Conservation (phyloP, 1,284 basidiomycete species). For the Schizophyllum amplum region DNA sequence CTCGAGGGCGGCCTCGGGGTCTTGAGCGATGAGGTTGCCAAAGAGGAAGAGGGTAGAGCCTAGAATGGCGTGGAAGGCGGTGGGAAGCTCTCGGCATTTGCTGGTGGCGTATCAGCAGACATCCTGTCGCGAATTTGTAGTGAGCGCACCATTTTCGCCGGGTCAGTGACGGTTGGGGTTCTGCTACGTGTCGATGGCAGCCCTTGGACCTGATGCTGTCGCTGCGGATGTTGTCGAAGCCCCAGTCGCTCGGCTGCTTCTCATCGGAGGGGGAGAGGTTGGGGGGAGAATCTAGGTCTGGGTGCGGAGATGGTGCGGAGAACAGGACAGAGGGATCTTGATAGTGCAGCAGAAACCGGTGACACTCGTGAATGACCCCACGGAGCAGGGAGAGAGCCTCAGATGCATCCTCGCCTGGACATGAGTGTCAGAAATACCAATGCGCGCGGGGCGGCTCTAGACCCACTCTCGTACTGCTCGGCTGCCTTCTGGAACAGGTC, state of each 20-base stretch:
- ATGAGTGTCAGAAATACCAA: constrained; percentile 4
- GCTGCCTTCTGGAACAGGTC: constrained; percentile 48
- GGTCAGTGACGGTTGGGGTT: constrained; percentile 1
- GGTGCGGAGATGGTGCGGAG: constrained; percentile 7
- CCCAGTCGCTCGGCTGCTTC: background rate
- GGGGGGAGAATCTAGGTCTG: background rate
- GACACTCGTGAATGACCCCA: constrained; percentile 58
- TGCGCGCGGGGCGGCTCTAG: constrained; percentile 1
- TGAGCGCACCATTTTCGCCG: constrained; percentile 4
- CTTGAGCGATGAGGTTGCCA: constrained; percentile 46
- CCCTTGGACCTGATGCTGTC: background rate
- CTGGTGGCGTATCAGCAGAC: constrained; percentile 14
- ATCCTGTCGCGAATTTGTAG: constrained; percentile 21
- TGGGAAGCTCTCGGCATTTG: constrained; percentile 41
- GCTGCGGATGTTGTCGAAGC: background rate
- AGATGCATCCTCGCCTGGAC: constrained; percentile 33
- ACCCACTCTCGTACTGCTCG: constrained; percentile 51
- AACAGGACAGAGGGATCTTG: constrained; percentile 49
- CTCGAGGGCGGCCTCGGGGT: constrained; percentile 36
- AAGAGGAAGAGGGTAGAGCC: constrained; percentile 55
- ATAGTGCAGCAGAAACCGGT: constrained; percentile 44
- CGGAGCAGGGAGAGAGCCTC: constrained; percentile 48
- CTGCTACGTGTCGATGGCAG: background rate
- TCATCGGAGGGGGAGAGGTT: background rate
- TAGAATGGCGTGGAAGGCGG: constrained; percentile 56